Percentiles rank a stretch among this genome's conserved stretches.
Evolutionary conservation across 257 asterid species (phyloP).

Genomic region (Buddleja alternifolia): DNA sequence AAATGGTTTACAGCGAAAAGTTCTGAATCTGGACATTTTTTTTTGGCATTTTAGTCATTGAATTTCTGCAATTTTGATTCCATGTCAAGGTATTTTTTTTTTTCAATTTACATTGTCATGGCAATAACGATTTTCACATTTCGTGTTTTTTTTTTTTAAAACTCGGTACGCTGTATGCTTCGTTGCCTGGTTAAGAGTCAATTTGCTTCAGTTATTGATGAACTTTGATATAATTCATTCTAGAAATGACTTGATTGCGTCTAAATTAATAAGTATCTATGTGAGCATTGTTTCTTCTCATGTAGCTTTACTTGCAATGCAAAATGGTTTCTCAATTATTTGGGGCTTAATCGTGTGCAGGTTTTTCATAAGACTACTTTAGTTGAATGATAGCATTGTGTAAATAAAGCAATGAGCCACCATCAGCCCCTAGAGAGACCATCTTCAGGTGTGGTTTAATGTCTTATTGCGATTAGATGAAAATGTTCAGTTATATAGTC

Average conservation of each 20-base stretch:
- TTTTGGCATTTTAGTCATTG: background rate
- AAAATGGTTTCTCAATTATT: slow-evolving; percentile 11
- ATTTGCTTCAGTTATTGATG: slow-evolving; percentile 9
- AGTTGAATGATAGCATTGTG: slow-evolving; percentile 47
- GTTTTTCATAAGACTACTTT: slow-evolving; percentile 28
- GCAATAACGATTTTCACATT: background rate
- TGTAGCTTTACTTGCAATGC: background rate
- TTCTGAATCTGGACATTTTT: slow-evolving; percentile 2
- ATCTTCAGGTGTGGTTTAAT: slow-evolving; percentile 53
- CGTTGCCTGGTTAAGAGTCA: background rate
- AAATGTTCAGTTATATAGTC: background rate
- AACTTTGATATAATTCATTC: background rate
- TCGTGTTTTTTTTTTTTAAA: background rate
- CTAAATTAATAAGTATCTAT: background rate
- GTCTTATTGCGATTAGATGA: slow-evolving; percentile 5
- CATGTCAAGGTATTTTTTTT: slow-evolving; percentile 5
- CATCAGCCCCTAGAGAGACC: slow-evolving; percentile 54
- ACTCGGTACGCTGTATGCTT: slow-evolving; percentile 3
- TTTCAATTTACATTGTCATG: background rate
- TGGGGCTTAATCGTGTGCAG: slow-evolving; percentile 25
- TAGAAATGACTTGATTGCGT: background rate
- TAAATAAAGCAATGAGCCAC: slow-evolving; percentile 70
- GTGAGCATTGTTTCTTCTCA: background rate
- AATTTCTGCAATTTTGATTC: slow-evolving; percentile 7
- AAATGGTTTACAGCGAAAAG: slow-evolving; percentile 10